These are phyloP conservation scores for Jatropha podagrica DNA, from an alignment of 441 rosid species.

Conservation along the genomic window DNA sequence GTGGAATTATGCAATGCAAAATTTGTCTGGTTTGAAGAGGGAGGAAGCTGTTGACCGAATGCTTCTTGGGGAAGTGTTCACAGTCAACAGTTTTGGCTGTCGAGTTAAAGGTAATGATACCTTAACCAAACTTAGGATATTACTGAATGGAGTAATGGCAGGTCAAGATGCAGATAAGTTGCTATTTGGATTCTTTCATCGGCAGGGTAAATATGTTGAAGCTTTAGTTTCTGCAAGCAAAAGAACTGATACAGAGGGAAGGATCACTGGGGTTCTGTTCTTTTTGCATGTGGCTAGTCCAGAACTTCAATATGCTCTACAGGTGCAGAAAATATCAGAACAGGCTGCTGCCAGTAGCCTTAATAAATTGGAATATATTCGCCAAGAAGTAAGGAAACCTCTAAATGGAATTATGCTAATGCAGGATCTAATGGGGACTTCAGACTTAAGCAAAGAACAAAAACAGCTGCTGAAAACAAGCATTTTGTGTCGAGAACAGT, in stretches of 20 bases:
- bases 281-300: slow-evolving; percentile 79
- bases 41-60: slow-evolving; percentile 57
- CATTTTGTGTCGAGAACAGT: slow-evolving; percentile 60
- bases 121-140: slow-evolving; percentile 61
- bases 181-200: slow-evolving; percentile 63
- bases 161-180: slow-evolving; percentile 62
- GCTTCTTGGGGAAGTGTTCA: slow-evolving; percentile 83
- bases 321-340: slow-evolving; percentile 71
- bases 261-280: slow-evolving; percentile 61
- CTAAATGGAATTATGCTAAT: slow-evolving; percentile 54
- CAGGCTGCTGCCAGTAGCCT: slow-evolving; percentile 54
- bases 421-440: slow-evolving; percentile 51
- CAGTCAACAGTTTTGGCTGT: slow-evolving; percentile 53
- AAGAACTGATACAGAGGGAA: slow-evolving; percentile 59
- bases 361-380: slow-evolving; percentile 64
- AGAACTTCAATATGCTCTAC: slow-evolving; percentile 73
- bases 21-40: slow-evolving; percentile 69
- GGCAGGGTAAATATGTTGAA: slow-evolving; percentile 60
- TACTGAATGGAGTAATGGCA: slow-evolving; percentile 50
- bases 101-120: slow-evolving; percentile 69
- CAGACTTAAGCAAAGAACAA: slow-evolving; percentile 60
- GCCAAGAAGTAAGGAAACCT: slow-evolving; percentile 56
- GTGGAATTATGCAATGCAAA: slow-evolving; percentile 87
- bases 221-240: slow-evolving; percentile 65
- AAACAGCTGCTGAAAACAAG: slow-evolving; percentile 52